Base-by-base conservation (phyloP, 2,329 filamentous ascomycete genomes). In the Sclerotinia minor region DNA sequence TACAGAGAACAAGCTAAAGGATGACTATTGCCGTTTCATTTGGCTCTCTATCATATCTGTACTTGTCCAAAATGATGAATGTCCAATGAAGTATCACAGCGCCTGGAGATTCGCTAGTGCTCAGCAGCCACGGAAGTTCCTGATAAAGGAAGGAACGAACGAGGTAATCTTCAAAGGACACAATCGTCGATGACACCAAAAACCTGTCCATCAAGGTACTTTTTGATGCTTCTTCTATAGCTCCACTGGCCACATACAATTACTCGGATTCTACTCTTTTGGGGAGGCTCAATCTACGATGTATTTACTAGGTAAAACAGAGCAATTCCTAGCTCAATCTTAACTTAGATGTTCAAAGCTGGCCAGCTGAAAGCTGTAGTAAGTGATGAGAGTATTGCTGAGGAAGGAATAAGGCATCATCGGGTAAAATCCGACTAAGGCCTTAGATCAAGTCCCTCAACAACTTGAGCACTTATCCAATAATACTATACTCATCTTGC, bases 41-140 rank as follows among this genome's bases (percentile, higher is more conserved):
- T 3, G 29, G 11, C 11, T 38, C n/a, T 57, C 21, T 24, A 8
- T 45, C 6, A 47, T 29, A 47, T 29, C 17, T 41, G 38, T 41
- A 52, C 13, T 5, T 49, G 19, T 61, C n/a, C 6, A 49, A 19
- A 35, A 26, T 49, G 21, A 44, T 19, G 19, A 26, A 26, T 50
- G 44, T 49, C 38, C 21, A 45, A 49, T 35, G 58, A 61, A 35
- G 44, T 24, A 24, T 19, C 29, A 54, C 35, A 55, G 6, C 26
- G 29, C 45, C n/a, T 41, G 7, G 32, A 50, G 59, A 50, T 63
- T 63, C 32, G 45, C 59, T 52, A 50, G 32, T 26, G 59, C 59
- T 50, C 24, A 26, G 29, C 29, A 35, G 38, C 7, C 13, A 29
- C 13, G 44, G 24, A 44, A 26, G 2, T 61, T 35, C 41, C 45